Evolutionary conservation across 2,329 filamentous ascomycete genomes (phyloP).

Genomic region (Neocatenulostroma microsporum): DNA sequence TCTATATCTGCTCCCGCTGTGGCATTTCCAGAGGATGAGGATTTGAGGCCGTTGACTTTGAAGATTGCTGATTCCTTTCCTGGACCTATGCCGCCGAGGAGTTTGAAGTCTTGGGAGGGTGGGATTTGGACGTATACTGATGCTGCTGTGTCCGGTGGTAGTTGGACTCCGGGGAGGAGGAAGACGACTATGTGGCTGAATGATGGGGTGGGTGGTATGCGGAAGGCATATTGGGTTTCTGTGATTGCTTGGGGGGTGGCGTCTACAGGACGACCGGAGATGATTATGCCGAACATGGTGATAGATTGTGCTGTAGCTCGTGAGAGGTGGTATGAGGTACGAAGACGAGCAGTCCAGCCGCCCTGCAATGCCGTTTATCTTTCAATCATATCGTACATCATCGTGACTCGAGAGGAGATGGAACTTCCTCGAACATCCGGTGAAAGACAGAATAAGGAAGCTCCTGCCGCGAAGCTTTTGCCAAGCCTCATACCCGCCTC

Average conservation of each 20-base stretch:
- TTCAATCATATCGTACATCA: too few relatives aligned
- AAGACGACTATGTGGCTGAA: slow-evolving; percentile 79
- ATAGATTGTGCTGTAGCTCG: too few relatives aligned
- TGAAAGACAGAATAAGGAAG: too few relatives aligned
- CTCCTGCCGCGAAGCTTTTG: too few relatives aligned
- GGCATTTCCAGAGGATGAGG: slow-evolving; percentile 30
- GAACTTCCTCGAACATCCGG: too few relatives aligned
- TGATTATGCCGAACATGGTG: slow-evolving; percentile 58
- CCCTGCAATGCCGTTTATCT: too few relatives aligned
- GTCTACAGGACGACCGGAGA: slow-evolving; percentile 54
- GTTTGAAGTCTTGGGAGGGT: slow-evolving; percentile 56
- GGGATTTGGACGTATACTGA: slow-evolving; percentile 82
- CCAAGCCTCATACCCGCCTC: too few relatives aligned
- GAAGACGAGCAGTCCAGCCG: too few relatives aligned
- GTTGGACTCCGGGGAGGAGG: slow-evolving; percentile 65
- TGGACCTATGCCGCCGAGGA: slow-evolving; percentile 81
- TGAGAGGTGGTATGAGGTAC: too few relatives aligned
- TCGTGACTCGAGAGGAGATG: too few relatives aligned
- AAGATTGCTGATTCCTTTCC: slow-evolving; percentile 92
- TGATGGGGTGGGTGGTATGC: slow-evolving; percentile 52
- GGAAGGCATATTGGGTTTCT: slow-evolving; percentile 56
- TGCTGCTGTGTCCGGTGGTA: slow-evolving; percentile 71
- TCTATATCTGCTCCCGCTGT: slow-evolving; percentile 43
- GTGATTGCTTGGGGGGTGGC: slow-evolving; percentile 50
- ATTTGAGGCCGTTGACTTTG: slow-evolving; percentile 51